A percentile compares a stretch with the other conserved stretches of the same genome.
phyloP scores from a whole-genome alignment of 169 alveolate genomes.

The Cryptosporidium felis region DNA sequence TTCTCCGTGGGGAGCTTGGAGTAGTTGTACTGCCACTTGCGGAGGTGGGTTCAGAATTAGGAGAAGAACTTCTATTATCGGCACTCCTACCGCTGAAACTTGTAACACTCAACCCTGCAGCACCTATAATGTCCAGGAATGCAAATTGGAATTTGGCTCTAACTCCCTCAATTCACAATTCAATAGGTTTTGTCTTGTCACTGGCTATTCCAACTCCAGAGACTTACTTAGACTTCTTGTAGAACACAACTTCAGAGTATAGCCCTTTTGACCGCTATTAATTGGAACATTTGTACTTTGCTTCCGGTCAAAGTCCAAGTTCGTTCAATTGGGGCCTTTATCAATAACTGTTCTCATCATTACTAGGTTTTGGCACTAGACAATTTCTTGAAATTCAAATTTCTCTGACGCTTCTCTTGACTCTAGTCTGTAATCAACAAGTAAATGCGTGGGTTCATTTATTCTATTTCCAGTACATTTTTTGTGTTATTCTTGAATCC shows the following conservation, averaged over 20 bases:
- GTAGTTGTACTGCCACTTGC: constrained; percentile 3
- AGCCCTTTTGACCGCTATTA: too few species aligned
- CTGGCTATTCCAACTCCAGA: constrained; percentile 14
- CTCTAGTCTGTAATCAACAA: too few species aligned
- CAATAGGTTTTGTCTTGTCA: constrained; percentile 30
- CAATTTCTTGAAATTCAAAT: too few species aligned
- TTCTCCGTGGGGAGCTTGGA: constrained; percentile 31
- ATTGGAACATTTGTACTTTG: too few species aligned
- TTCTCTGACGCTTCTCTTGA: too few species aligned
- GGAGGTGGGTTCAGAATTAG: constrained; percentile 37
- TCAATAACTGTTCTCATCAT: too few species aligned
- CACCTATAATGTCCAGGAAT: constrained; percentile 5
- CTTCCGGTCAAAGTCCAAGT: too few species aligned
- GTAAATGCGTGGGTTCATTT: too few species aligned
- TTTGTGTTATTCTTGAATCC: too few species aligned
- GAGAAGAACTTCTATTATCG: neutral
- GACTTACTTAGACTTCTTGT: neutral
- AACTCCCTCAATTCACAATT: neutral
- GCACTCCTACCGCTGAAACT: neutral
- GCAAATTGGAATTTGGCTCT: neutral
- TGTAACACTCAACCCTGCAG: constrained; percentile 1
- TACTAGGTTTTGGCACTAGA: too few species aligned
- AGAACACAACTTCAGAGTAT: neutral
- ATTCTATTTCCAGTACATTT: too few species aligned
- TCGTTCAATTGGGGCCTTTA: too few species aligned